Base-by-base conservation (phyloP, 2,329 filamentous ascomycete species). In the Colletotrichum scovillei region DNA sequence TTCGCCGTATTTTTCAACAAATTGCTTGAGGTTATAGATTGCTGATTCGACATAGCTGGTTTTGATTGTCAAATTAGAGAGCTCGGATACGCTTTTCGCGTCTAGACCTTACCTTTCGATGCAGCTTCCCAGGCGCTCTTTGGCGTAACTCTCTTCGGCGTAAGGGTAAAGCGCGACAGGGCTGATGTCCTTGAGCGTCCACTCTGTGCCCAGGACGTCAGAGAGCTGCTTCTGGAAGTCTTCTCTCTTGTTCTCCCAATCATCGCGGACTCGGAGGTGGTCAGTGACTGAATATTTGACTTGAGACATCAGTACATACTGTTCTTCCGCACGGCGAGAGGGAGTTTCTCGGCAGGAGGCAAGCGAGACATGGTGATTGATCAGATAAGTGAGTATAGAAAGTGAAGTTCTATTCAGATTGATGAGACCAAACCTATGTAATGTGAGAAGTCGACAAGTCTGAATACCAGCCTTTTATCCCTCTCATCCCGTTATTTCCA, bases 241-340 rank as follows among this genome's bases (percentile, higher is more conserved):
- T 0, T 74, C 78, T 76, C 86, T 88, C 68, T 85, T 87, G 67
- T 78, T 82, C 22, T 89, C 87, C 83, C 84, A 90, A 19, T 84
- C 82, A 76, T 90, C 88, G 6, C 88, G 86, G 74, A 89, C 87
- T 89, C 55, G 11, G 22, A 22, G 28, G 7, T 6, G 70, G 67
- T 75, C 53, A 78, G 76, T 56, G 55, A 42, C 14, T 19, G 22
- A 35, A n/a, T 4, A 9, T 22, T 22, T 3, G 38, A 79, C 80
- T 76, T 32, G 16, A n/a, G 14, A 24, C 26, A 14, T 28, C 4
- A 5, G 5, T 14, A 65, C 70, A 4, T 77, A 89, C 88, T 77
- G 78, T 88, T 87, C 81, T 88, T 89, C 78, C 87, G 86, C 56
- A 86, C 77, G 38, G 84, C 85, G 74, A 89, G 85, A 46, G 87